phyloP scores from a whole-genome alignment of 2,329 filamentous ascomycete species.

The Pseudonectria buxi region DNA sequence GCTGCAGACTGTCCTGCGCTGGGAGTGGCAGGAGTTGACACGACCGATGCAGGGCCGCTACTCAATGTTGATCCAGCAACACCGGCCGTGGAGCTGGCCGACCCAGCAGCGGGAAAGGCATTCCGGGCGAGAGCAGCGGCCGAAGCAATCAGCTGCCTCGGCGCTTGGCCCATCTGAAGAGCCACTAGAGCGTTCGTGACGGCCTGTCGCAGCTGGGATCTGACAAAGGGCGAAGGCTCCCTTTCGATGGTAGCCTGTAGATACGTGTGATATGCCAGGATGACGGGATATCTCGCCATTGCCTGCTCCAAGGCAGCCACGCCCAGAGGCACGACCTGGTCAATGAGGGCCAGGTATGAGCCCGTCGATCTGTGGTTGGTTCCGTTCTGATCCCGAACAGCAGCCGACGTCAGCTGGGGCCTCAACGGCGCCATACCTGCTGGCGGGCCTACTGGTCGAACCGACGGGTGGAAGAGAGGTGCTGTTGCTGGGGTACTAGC shows the following conservation, averaged over 20 bases:
- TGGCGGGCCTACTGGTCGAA: constrained; percentile 5
- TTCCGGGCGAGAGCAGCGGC: constrained; percentile 1
- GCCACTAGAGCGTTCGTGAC: constrained; percentile 40
- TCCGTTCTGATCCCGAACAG: constrained; percentile 19
- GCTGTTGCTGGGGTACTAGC: neutral
- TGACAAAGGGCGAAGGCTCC: constrained; percentile 40
- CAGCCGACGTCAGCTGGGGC: constrained; percentile 10
- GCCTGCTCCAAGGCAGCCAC: constrained; percentile 39
- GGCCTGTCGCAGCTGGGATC: constrained; percentile 43
- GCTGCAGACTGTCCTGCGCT: constrained; percentile 1
- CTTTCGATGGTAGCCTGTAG: constrained; percentile 46
- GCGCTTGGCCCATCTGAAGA: constrained; percentile 38
- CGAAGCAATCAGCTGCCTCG: constrained; percentile 15
- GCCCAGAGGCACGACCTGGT: constrained; percentile 46
- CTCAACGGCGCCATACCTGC: constrained; percentile 3
- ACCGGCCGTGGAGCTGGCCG: constrained; percentile 2
- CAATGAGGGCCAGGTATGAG: constrained; percentile 47
- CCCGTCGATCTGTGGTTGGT: constrained; percentile 26
- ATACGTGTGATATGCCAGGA: constrained; percentile 41
- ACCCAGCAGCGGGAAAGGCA: neutral
- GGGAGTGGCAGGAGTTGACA: neutral
- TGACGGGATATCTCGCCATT: constrained; percentile 40
- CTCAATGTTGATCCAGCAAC: constrained; percentile 2
- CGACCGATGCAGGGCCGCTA: neutral
- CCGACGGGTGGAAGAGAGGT: constrained; percentile 8